These are phyloP conservation scores for Ceratocystis cubensis DNA, from an alignment of 2,329 filamentous ascomycete species.

Conservation along the genomic window DNA sequence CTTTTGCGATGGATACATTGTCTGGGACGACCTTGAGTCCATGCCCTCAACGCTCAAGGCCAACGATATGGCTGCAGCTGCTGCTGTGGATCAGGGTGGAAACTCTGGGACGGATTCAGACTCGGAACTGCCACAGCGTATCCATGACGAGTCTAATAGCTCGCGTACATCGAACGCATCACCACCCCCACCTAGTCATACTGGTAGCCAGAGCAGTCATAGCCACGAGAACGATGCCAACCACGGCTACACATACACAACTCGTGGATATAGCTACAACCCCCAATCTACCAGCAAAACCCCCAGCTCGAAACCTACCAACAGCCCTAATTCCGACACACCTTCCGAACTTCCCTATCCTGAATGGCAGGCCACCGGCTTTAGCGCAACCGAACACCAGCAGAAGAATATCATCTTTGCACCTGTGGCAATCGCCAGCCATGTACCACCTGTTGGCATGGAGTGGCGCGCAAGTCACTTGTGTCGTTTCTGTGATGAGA, in stretches of 20 bases:
- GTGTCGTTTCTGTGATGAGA: slow-evolving; percentile 47
- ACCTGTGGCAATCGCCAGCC: slow-evolving; percentile 46
- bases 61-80: neutral
- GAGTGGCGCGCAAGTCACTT: slow-evolving; percentile 41
- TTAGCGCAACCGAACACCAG: slow-evolving; percentile 30
- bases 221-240: neutral
- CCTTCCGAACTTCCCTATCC: slow-evolving; percentile 24
- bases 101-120: neutral
- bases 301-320: neutral
- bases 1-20: slow-evolving; percentile 47
- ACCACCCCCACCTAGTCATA: slow-evolving; percentile 20
- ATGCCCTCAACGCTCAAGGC: slow-evolving; percentile 34
- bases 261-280: slow-evolving; percentile 1
- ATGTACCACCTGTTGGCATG: slow-evolving; percentile 37
- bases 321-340: slow-evolving; percentile 25
- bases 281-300: slow-evolving; percentile 7
- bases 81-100: neutral
- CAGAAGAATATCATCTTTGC: slow-evolving; percentile 44
- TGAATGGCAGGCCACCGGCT: slow-evolving; percentile 42
- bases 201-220: slow-evolving; percentile 1
- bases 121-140: slow-evolving; percentile 9
- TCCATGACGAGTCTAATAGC: neutral
- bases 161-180: slow-evolving; percentile 4
- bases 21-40: slow-evolving; percentile 44
- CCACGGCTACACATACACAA: neutral